Evolutionary conservation across 768 basidiomycete species (phyloP), one percentile per base, ranked within the genome.

Genomic region (Kwoniella sp.): DNA sequence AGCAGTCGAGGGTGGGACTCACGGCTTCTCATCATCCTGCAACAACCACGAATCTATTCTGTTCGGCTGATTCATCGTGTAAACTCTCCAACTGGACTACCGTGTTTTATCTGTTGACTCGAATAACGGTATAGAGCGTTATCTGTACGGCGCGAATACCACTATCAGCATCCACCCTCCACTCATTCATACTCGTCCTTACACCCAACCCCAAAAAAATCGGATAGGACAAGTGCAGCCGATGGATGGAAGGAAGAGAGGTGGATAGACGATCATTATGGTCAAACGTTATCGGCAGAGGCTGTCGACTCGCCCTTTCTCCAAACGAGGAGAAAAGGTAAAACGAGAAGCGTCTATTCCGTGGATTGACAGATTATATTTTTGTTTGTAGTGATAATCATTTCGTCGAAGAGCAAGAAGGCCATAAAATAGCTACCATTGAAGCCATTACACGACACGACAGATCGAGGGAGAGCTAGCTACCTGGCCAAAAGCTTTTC

Each of bases 11-110:
- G 33, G 49, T 46, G 44, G 26, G 36, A 88, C 92, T 83, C 84
- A 97, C 94, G 87, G 83, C 83, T 89, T 90, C 83, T 99, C 94
- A 77, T 89, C 91, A 72, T 97, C 93, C 21, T 92, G 91, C 51
- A 97, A 85, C 52, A 95, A 89, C 79, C 87, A 96, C 69, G 91
- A 84, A 81, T 96, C 93, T 76, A 88, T 90, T 69, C 95, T 87
- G 78, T 88, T 88, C n/a, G 92, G 93, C 50, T 92, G 92, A 82
- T 99, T 99, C 90, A 96, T 82, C 55, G 8, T 62, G 51, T 13
- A 33, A 33, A 33, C 40, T 44, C 40, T 9, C 8, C 8, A 10
- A 15, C 40, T 44, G 8, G 40, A 9, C 40, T 44, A 13, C 13
- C 33, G 33, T 13, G 33, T 6, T 33, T 33, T 33, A 13, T 6